A percentile compares a stretch with the other conserved stretches of the same genome.
phyloP scores from a whole-genome alignment of 768 basidiomycete species.

The Serpula lacrymans region DNA sequence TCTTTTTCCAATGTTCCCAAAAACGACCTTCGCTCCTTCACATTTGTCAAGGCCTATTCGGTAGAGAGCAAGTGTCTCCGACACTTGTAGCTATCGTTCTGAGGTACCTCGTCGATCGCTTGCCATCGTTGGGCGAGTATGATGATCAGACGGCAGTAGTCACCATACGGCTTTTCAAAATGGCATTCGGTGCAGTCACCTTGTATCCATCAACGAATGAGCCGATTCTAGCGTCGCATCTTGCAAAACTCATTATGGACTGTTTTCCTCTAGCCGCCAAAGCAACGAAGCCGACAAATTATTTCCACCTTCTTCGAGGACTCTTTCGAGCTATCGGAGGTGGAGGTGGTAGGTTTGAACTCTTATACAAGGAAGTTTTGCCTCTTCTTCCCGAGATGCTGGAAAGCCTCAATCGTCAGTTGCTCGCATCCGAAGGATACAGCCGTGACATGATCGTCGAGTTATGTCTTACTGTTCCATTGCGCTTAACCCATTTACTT shows the following conservation, averaged over 20 bases:
- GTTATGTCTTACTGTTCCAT: conserved; percentile 92
- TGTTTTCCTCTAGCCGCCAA: conserved; percentile 94
- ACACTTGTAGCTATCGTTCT: conserved; percentile 88
- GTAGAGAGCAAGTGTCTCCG: conserved; percentile 71
- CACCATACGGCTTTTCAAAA: conserved; percentile 90
- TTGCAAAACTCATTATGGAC: conserved; percentile 92
- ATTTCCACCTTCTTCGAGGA: conserved; percentile 87
- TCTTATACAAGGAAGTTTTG: conserved; percentile 92
- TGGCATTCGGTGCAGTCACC: conserved; percentile 88
- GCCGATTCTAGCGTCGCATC: conserved; percentile 87
- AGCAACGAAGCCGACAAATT: conserved; percentile 85
- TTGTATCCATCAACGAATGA: conserved; percentile 75
- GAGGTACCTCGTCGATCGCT: conserved; percentile 76
- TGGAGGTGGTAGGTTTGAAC: conserved; percentile 88
- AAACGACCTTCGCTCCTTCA: conserved; percentile 78
- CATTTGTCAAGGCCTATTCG: conserved; percentile 81
- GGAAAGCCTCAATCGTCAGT: conserved; percentile 88
- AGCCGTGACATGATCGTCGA: conserved; percentile 93
- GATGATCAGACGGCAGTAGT: conserved; percentile 79
- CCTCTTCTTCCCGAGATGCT: conserved; percentile 97
- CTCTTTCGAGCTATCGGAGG: conserved; percentile 93
- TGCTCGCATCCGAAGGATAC: conserved; percentile 78
- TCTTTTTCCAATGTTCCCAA: conserved; percentile 80
- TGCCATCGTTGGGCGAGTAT: conserved; percentile 81
- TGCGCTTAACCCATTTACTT: conserved; percentile 91